phyloP scores from a whole-genome alignment of 805 yeast species.

The Wickerhamia fluorescens region DNA sequence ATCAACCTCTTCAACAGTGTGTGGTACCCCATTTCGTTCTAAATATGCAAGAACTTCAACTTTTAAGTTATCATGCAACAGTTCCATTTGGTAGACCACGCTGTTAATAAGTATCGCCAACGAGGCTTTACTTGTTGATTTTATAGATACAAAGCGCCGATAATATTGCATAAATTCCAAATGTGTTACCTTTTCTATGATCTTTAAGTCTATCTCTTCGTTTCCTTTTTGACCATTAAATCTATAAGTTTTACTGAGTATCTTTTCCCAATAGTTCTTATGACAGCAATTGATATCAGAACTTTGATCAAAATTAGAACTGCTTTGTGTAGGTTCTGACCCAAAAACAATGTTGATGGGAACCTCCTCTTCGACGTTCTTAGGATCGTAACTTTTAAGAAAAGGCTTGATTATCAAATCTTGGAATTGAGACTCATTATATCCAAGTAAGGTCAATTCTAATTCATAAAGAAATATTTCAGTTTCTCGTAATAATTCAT shows the following conservation, averaged over 20 bases:
- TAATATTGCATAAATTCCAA: slow-evolving; percentile 7
- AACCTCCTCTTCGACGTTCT: slow-evolving; percentile 3
- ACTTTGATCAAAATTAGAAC: slow-evolving; percentile 15
- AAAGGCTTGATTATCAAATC: slow-evolving; percentile 30
- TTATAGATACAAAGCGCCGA: slow-evolving; percentile 7
- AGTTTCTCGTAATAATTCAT: slow-evolving; percentile 36
- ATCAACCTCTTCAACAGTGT: neutral
- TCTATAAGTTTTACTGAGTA: slow-evolving; percentile 35
- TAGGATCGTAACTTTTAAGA: slow-evolving; percentile 10
- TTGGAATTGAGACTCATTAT: slow-evolving; percentile 31
- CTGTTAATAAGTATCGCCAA: slow-evolving; percentile 3
- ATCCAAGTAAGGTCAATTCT: slow-evolving; percentile 21
- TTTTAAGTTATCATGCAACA: slow-evolving; percentile 1
- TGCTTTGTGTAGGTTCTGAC: slow-evolving; percentile 19
- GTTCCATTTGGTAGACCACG: slow-evolving; percentile 5
- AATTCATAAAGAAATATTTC: slow-evolving; percentile 41
- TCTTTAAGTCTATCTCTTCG: slow-evolving; percentile 24
- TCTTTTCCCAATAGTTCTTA: slow-evolving; percentile 43
- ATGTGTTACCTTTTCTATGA: slow-evolving; percentile 25
- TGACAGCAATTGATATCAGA: slow-evolving; percentile 27
- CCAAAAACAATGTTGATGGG: slow-evolving; percentile 18
- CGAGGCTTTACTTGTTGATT: slow-evolving; percentile 8
- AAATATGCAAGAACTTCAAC: neutral
- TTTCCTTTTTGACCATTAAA: slow-evolving; percentile 28
- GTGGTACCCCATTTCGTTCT: neutral